Conservation (phyloP, 1,284 basidiomycete genomes). For the Vanrija sp. region DNA sequence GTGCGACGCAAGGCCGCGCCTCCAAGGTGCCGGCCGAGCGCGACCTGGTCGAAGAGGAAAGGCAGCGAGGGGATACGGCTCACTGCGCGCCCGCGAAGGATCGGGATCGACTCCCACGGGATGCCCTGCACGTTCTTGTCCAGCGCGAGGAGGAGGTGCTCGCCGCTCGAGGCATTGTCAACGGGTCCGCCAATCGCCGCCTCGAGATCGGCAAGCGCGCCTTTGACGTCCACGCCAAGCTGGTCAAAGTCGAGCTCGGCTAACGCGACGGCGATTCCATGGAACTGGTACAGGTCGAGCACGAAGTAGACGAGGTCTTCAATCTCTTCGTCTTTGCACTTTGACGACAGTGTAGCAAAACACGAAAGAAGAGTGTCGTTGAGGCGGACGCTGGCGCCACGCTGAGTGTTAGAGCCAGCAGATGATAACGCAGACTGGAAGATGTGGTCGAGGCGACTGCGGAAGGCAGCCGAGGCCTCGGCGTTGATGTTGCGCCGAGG, state of each 20-base stretch:
- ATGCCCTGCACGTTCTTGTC: conserved; percentile 86
- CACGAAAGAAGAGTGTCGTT: conserved; percentile 76
- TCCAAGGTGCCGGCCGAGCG: conserved; percentile 54
- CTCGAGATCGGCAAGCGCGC: conserved; percentile 65
- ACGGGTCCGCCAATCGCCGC: conserved; percentile 28
- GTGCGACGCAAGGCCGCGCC: conserved; percentile 13
- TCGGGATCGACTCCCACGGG: conserved; percentile 95
- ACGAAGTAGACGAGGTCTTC: conserved; percentile 94
- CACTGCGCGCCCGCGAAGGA: conserved; percentile 75
- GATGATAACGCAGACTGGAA: conserved; percentile 63
- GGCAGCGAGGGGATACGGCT: conserved; percentile 85
- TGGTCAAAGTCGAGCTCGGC: conserved; percentile 92
- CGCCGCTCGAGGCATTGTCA: conserved; percentile 21
- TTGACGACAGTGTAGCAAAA: conserved; percentile 74
- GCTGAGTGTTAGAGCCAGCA: conserved; percentile 49
- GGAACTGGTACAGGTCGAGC: conserved; percentile 88
- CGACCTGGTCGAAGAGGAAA: conserved; percentile 78
- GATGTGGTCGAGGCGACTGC: conserved; percentile 65
- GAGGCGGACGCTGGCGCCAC: conserved; percentile 53
- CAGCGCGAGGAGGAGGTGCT: conserved; percentile 81
- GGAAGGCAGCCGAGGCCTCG: conserved; percentile 58
- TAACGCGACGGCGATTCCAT: conserved; percentile 80
- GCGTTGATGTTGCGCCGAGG: conserved; percentile 54
- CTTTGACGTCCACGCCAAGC: conserved; percentile 46
- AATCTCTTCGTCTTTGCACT: conserved; percentile 84